These are phyloP conservation scores for Ophiocordyceps sinensis DNA, from an alignment of 2,329 filamentous ascomycete genomes.

Conservation along the genomic window DNA sequence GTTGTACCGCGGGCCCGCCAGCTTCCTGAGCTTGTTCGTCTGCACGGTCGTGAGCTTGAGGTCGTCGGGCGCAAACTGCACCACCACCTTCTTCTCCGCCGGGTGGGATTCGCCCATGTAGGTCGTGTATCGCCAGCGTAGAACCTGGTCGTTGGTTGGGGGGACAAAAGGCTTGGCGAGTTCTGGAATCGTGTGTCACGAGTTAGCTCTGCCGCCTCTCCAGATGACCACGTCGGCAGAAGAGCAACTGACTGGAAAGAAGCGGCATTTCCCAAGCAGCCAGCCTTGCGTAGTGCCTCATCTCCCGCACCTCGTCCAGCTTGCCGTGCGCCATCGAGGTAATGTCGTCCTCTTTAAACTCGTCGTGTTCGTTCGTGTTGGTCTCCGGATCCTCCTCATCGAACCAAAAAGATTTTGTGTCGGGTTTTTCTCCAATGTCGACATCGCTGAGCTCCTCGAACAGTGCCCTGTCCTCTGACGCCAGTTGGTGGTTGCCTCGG, in stretches of 20 bases:
- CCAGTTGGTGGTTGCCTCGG: constrained; percentile 8
- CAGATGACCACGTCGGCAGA: no score
- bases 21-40: constrained; percentile 70
- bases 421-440: constrained; percentile 17
- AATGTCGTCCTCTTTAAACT: constrained; percentile 72
- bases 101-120: constrained; percentile 94
- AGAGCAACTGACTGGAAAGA: constrained; percentile 56
- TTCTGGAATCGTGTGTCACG: constrained; percentile 35
- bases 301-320: constrained; percentile 74
- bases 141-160: constrained; percentile 51
- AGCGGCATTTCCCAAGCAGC: constrained; percentile 94
- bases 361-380: constrained; percentile 38
- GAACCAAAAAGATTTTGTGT: constrained; percentile 31
- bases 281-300: constrained; percentile 75
- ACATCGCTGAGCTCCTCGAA: constrained; percentile 16
- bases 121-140: constrained; percentile 92
- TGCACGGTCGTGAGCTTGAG: constrained; percentile 55
- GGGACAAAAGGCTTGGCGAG: constrained; percentile 68
- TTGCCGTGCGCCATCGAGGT: constrained; percentile 71
- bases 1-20: constrained; percentile 77
- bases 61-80: constrained; percentile 71
- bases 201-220: neutral
- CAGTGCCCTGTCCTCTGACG: constrained; percentile 16
- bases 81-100: constrained; percentile 82
- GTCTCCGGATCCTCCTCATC: constrained; percentile 33